Percentiles rank a stretch among this genome's conserved stretches.
phyloP scores from a whole-genome alignment of 2,329 filamentous ascomycete species.

The Fusarium burgessii region DNA sequence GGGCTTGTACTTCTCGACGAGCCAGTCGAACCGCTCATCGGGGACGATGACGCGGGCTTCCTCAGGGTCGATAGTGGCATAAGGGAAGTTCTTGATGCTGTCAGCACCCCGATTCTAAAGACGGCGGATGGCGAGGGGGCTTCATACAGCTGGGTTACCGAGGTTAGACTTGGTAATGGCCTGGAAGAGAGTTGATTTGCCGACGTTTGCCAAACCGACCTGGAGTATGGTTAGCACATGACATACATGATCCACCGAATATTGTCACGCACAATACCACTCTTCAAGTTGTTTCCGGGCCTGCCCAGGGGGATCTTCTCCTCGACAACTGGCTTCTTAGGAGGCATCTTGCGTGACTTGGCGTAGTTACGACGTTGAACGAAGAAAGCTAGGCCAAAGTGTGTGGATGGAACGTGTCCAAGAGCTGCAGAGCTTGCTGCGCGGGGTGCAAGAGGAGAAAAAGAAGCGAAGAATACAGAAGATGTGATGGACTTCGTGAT shows the following conservation, averaged over 20 bases:
- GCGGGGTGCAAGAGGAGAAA: slow-evolving; percentile 59
- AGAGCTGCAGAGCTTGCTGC: slow-evolving; percentile 77
- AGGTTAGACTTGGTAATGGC: slow-evolving; percentile 98
- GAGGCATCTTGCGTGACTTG: slow-evolving; percentile 82
- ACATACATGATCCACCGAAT: slow-evolving; percentile 5
- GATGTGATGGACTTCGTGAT: slow-evolving; percentile 59
- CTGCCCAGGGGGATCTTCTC: slow-evolving; percentile 97
- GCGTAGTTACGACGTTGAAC: slow-evolving; percentile 68
- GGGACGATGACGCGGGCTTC: slow-evolving; percentile 97
- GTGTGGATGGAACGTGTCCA: slow-evolving; percentile 60
- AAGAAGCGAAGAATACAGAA: slow-evolving; percentile 65
- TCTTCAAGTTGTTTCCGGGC: slow-evolving; percentile 98
- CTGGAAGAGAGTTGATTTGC: slow-evolving; percentile 99
- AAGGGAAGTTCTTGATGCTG: slow-evolving; percentile 87
- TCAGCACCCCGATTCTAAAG: slow-evolving; percentile 55
- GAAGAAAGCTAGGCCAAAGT: slow-evolving; percentile 64
- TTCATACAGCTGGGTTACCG: slow-evolving; percentile 92
- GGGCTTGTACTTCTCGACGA: slow-evolving; percentile 95
- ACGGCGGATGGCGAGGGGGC: slow-evolving; percentile 49
- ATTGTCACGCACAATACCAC: slow-evolving; percentile 83
- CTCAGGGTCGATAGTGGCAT: slow-evolving; percentile 98
- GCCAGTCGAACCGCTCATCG: slow-evolving; percentile 95
- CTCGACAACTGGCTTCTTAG: slow-evolving; percentile 92
- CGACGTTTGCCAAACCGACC: slow-evolving; percentile 99
- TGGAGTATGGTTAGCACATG: slow-evolving; percentile 56